Base-by-base conservation (phyloP, 352 stramenopile species). In the Phytophthora meadii region DNA sequence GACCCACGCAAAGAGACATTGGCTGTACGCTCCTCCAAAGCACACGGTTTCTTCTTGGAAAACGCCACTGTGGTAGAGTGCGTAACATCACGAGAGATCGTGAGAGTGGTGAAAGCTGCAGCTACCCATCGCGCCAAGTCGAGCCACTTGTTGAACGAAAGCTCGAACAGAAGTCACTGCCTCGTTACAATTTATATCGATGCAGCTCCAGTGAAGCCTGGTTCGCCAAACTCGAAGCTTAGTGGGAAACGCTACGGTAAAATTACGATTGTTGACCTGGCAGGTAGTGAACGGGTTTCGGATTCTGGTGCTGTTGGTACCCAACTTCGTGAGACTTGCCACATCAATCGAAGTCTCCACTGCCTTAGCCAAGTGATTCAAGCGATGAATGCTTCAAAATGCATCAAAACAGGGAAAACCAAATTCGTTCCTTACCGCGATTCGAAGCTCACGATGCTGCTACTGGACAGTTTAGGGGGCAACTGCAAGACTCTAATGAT, bases 111-210 rank as follows among this genome's bases (percentile, higher is more conserved):
- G 27, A 84, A 87, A 58, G 69, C 79, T 9, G 84, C 84, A 0
- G 82, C 80, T 11, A 67, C 71, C 10, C 85, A 93, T 30, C 84
- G 84, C 39, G 72, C 81, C 17, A 87, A 89, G 48, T 93, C 82
- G 4, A 89, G 81, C 2, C 84, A 93, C 50, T 39, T 87, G 24
- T 67, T 93, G 34, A 93, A 91, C 54, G 80, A 88, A 22, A 61
- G 68, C 8, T 93, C 84, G 12, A 93, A 93, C 54, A 76, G 84
- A 49, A 93, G 84, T 56, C 84, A 93, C 63, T 93, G 82, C 32
- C 64, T 93, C 36, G 75, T 93, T 40, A 93, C 84, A 44, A 88
- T 93, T 53, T 93, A 93, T 55, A 90, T 91, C 42, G 84, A 93
- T 51, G 77, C 80, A 4, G 60, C 56, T 10, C 82, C 82, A 4